phyloP scores from a whole-genome alignment of 2,329 filamentous ascomycete genomes.

The Simplicillium sp. region DNA sequence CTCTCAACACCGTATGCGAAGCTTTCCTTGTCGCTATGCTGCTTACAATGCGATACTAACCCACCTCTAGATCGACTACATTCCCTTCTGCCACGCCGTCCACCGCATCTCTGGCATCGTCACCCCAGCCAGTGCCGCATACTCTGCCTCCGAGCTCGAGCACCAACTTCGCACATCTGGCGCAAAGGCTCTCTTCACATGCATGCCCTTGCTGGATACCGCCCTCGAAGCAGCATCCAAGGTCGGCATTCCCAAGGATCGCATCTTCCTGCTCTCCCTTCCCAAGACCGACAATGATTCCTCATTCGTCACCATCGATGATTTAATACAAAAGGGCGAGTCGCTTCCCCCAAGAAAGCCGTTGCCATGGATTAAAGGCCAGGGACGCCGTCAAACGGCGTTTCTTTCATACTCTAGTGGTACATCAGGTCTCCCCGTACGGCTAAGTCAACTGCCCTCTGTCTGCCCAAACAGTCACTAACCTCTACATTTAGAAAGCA shows the following conservation, averaged over 20 bases:
- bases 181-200: slow-evolving; percentile 64
- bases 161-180: slow-evolving; percentile 63
- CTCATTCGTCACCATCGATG: slow-evolving; percentile 54
- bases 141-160: slow-evolving; percentile 58
- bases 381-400: slow-evolving; percentile 58
- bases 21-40: neutral
- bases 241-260: slow-evolving; percentile 51
- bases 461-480: slow-evolving; percentile 1
- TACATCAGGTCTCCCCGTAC: slow-evolving; percentile 66
- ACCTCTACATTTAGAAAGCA: slow-evolving; percentile 49
- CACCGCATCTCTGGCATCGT: slow-evolving; percentile 67
- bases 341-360: slow-evolving; percentile 42
- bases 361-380: slow-evolving; percentile 52
- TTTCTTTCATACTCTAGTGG: slow-evolving; percentile 76
- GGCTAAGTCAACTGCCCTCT: slow-evolving; percentile 9
- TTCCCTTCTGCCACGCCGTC: slow-evolving; percentile 63
- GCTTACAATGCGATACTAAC: neutral
- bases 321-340: slow-evolving; percentile 54
- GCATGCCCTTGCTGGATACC: slow-evolving; percentile 53
- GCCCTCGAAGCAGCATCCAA: slow-evolving; percentile 56
- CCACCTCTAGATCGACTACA: slow-evolving; percentile 55
- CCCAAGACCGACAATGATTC: slow-evolving; percentile 43
- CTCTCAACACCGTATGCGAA: slow-evolving; percentile 62
- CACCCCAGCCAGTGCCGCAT: slow-evolving; percentile 67
- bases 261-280: slow-evolving; percentile 61